Base-by-base conservation (phyloP, 176 grass and related monocot genomes). In the Cenchrus americanus region DNA sequence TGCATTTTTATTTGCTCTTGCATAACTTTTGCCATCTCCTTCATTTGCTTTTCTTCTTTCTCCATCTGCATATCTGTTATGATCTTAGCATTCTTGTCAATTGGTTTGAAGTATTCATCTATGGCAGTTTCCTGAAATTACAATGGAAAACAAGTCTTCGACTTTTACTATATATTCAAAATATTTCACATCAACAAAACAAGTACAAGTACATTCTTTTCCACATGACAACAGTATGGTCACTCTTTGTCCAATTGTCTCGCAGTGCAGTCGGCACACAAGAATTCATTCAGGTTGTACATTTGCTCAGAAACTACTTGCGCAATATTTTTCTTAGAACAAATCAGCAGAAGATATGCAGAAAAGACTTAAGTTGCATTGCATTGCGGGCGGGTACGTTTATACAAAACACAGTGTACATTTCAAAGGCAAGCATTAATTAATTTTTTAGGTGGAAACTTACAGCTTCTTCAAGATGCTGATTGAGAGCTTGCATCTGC, bases 401-500 rank as follows among this genome's bases (percentile, higher is more conserved):
- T 7, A 13, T 73, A 9, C 15, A 83, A 13, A 78, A 73, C 64
- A 26, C 15, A 42, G 7, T 73, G n/a, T 76, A 62, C 37, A 86
- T 83, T 73, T 78, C 37, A 58, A 62, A 73, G 11, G 69, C 10
- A 75, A 83, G 71, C 11, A 76, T 61, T 60, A 61, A 72, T 23
- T 61, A 21, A 72, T 46, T n/a, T 7, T 85, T 60, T 69, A 70
- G 26, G 34, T 13, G 17, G 2, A 58, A 83, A 30, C 93, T 91
- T 94, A 98, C 96, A 69, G 96, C 88, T 93, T 98, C 93, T 80
- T 96, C 87, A 3, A 98, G 89, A 10, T 93, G 89, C 80, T 73
- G 93, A 73, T 98, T 94, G 62, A 98, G 77, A 85, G 82, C 61
- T 92, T 96, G 85, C 93, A 98, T 98, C 79, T 98, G 87, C 80